These are phyloP conservation scores for Pichia sp. DNA, from an alignment of 1,139 yeast genomes.

Conservation along the genomic window DNA sequence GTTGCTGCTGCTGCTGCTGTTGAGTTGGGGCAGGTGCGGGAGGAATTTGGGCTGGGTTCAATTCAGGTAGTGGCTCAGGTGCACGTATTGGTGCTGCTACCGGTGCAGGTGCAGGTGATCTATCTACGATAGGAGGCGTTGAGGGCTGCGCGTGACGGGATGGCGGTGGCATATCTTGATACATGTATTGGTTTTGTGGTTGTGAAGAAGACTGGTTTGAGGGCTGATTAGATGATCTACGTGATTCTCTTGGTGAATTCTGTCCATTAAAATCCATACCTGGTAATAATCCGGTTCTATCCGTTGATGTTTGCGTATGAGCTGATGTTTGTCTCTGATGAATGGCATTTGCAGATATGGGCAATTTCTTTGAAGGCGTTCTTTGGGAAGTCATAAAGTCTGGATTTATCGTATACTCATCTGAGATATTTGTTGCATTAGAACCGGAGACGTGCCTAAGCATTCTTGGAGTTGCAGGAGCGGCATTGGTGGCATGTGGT, in stretches of 20 bases:
- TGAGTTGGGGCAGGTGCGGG: conserved; percentile 13
- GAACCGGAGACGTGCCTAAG: conserved; percentile 48
- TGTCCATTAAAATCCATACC: conserved; percentile 19
- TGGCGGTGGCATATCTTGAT: no score
- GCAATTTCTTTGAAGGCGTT: conserved; percentile 13
- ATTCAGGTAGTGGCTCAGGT: conserved; percentile 10
- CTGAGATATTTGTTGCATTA: conserved; percentile 16
- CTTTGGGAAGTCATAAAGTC: conserved; percentile 16
- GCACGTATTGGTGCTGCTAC: not conserved
- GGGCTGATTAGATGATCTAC: conserved; percentile 5
- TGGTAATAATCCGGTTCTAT: conserved; percentile 16
- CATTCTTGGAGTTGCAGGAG: conserved; percentile 80
- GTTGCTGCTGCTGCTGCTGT: conserved; percentile 15
- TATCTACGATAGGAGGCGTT: no score
- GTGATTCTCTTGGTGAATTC: not conserved
- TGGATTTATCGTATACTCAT: conserved; percentile 20
- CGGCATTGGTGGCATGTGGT: conserved; percentile 27
- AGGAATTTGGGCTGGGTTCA: no score
- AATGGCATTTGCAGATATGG: not conserved
- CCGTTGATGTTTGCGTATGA: not conserved
- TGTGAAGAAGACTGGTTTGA: no score
- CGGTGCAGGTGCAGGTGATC: no score
- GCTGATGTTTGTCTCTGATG: conserved; percentile 10
- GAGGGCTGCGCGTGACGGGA: no score
- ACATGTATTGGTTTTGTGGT: no score